phyloP scores from a whole-genome alignment of 768 basidiomycete species.

The Boletus rubescentipes region DNA sequence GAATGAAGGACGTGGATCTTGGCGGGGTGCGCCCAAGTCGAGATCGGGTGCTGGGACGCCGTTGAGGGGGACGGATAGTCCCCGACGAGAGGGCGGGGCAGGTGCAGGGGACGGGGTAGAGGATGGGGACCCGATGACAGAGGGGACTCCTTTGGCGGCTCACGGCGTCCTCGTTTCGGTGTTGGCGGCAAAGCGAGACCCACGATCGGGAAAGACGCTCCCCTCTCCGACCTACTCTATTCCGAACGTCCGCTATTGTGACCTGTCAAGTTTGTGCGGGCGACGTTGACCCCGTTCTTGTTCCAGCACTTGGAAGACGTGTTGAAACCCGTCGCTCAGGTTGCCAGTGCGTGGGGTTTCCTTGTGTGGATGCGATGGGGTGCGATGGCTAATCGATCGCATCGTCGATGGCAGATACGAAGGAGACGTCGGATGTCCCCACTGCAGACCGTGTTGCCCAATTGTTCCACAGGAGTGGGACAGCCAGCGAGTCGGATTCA shows the following conservation, averaged over 20 bases:
- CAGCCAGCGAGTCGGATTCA: slow-evolving; percentile 16
- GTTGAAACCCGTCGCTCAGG: slow-evolving; percentile 50
- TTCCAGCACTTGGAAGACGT: slow-evolving; percentile 63
- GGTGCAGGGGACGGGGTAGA: slow-evolving; percentile 21
- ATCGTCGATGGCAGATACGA: slow-evolving; percentile 26
- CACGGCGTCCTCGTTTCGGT: slow-evolving; percentile 7
- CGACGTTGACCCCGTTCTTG: slow-evolving; percentile 48
- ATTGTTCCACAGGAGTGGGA: slow-evolving; percentile 53
- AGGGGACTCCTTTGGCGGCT: background rate
- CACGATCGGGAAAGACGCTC: slow-evolving; percentile 34
- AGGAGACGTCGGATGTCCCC: slow-evolving; percentile 56
- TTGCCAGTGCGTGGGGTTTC: slow-evolving; percentile 40
- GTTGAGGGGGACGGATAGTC: slow-evolving; percentile 13
- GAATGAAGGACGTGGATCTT: background rate
- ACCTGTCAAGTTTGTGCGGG: slow-evolving; percentile 71
- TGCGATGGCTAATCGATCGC: background rate
- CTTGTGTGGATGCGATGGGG: background rate
- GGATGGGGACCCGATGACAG: background rate
- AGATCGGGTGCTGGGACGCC: slow-evolving; percentile 18
- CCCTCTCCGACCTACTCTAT: slow-evolving; percentile 56
- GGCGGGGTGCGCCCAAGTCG: slow-evolving; percentile 8
- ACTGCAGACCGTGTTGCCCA: slow-evolving; percentile 68
- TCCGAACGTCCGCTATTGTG: slow-evolving; percentile 59
- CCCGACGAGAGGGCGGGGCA: slow-evolving; percentile 22
- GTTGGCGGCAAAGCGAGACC: background rate